Base-by-base conservation (phyloP, 2,329 filamentous ascomycete species). In the Diplodia intermedia region DNA sequence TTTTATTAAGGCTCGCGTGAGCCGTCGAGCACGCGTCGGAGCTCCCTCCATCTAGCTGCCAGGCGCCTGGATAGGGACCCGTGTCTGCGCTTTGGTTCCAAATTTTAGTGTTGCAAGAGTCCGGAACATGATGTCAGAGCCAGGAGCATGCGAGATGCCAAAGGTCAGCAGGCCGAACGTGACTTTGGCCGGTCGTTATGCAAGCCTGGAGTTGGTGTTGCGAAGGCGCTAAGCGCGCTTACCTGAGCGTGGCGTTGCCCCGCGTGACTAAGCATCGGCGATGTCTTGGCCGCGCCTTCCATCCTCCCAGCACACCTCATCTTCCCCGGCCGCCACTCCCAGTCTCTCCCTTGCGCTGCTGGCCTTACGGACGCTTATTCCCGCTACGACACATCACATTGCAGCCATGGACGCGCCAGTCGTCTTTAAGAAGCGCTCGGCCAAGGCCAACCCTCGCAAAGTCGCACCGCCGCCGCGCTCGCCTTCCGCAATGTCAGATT, bases 361-460 rank as follows among this genome's bases (percentile, higher is more conserved):
- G 23, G 31, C 4, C 20, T 54, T 31, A 14, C 26, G 8, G 52
- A n/a, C 49, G 18, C 53, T n/a, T 52, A 14, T 14, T 6, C 7
- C 53, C 18, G 47, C 31, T 31, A n/a, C 43, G 23, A 54, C 49
- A 47, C 18, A 33, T 65, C 66, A 40, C 56, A 67, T 40, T 52
- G 23, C 53, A 38, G 31, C 47, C 56, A 74, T 78, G 36, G 77
- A 81, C 33, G 82, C 81, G 1, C 86, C 87, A 0, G 84, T 89
- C 14, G 79, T 91, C 63, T 97, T 97, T 86, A 97, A 97, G 79
- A 97, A 95, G 79, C 88, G 94, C 77, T 86, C 88, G 71, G 86
- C 86, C 75, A 96, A 93, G 77, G 86, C 86, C 70, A 94, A 92
- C 76, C 86, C 89, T 75, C 89, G 94, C 75, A 97, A 97, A 83